A percentile compares a stretch with the other conserved stretches of the same genome.
Conservation (phyloP, 768 basidiomycete genomes). For the Symmetrospora coprosmae region DNA sequence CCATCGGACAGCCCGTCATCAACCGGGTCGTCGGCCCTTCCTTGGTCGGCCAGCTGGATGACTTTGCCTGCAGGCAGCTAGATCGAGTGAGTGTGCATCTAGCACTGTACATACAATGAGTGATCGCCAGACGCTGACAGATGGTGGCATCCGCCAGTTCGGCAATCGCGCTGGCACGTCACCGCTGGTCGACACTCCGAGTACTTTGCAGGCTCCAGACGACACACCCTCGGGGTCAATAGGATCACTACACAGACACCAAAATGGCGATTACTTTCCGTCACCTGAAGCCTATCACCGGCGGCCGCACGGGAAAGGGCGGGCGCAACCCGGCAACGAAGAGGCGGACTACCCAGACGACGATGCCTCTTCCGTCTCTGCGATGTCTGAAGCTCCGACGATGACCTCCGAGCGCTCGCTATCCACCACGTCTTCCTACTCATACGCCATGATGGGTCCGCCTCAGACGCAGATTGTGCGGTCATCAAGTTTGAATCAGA, state of each 20-base stretch:
- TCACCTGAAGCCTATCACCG: neutral
- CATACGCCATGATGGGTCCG: neutral
- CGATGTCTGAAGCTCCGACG: constrained; percentile 1
- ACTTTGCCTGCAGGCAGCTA: constrained; percentile 75
- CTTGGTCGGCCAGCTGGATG: constrained; percentile 56
- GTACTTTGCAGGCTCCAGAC: no score
- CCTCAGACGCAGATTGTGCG: no score
- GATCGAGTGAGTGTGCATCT: constrained; percentile 47
- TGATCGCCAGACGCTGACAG: neutral
- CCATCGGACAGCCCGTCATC: constrained; percentile 66
- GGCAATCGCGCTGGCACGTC: neutral
- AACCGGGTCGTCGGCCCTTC: constrained; percentile 43
- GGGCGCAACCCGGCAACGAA: neutral
- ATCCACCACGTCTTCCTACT: neutral
- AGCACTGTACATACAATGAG: neutral
- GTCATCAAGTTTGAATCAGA: no score
- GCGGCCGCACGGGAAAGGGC: neutral
- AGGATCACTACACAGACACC: neutral
- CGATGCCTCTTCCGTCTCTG: neutral
- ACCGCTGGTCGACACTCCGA: no score
- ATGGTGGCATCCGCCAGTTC: constrained; percentile 2
- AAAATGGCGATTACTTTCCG: neutral
- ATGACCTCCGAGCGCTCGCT: neutral
- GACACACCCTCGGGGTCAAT: no score
- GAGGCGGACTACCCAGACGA: neutral